Evolutionary conservation across 768 basidiomycete species (phyloP).

Genomic region (Tylopilus sp.): DNA sequence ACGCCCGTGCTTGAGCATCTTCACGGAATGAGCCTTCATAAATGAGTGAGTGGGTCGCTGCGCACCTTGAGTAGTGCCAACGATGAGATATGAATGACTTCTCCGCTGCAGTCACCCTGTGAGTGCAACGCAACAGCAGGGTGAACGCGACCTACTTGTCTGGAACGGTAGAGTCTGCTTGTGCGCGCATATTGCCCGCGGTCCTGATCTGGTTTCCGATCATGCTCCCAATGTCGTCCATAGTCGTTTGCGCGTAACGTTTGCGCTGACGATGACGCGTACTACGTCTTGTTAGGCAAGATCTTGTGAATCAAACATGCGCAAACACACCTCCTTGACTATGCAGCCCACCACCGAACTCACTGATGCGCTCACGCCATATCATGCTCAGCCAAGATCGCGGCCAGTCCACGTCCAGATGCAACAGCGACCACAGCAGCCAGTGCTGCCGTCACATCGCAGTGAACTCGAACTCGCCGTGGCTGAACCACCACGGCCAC

Average conservation of each 20-base stretch:
- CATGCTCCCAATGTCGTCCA: constrained; percentile 49
- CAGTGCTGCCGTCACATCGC: constrained; percentile 44
- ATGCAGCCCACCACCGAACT: constrained; percentile 69
- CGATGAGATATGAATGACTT: constrained; percentile 96
- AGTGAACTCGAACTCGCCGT: constrained; percentile 67
- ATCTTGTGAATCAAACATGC: constrained; percentile 29
- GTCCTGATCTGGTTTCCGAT: constrained; percentile 50
- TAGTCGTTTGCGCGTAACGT: constrained; percentile 8
- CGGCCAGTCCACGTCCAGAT: constrained; percentile 20
- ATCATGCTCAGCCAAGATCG: constrained; percentile 44
- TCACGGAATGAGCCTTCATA: constrained; percentile 6
- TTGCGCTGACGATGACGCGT: constrained; percentile 46
- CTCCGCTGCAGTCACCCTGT: constrained; percentile 51
- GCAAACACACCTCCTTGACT: constrained; percentile 25
- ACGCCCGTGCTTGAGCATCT: constrained; percentile 99
- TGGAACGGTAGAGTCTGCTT: constrained; percentile 54
- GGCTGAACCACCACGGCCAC: constrained; percentile 36
- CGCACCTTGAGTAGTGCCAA: constrained; percentile 92
- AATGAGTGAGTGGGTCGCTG: background rate
- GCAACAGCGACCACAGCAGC: constrained; percentile 20
- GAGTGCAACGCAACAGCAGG: constrained; percentile 1
- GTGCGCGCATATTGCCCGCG: constrained; percentile 34
- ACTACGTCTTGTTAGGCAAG: constrained; percentile 24
- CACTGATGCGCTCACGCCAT: constrained; percentile 74
- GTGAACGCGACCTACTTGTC: constrained; percentile 60